Base-by-base conservation (phyloP, 1,139 yeast species). In the Diutina catenulata region DNA sequence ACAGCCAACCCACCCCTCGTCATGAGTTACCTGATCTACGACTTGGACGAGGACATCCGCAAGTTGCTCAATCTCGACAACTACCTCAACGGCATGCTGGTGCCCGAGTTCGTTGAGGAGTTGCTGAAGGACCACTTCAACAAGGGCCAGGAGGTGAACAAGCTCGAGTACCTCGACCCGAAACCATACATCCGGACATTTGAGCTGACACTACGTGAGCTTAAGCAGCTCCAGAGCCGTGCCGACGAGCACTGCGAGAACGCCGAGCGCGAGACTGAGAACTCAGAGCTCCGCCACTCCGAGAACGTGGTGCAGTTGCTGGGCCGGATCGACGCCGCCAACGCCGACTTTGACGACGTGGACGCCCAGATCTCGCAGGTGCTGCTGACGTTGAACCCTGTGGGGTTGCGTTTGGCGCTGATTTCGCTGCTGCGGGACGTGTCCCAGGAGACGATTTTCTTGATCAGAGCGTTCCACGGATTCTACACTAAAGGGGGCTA, bases 111-210 rank as follows among this genome's bases (percentile, higher is more conserved):
- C 54, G 76, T 91, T 20, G 95, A 88, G 53, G 81, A 76, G 51
- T 64, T 91, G 47, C 76, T 93, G 44, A 76, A 77, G 49, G 87
- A 80, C 49, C 82, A 80, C 46, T 63, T 72, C 26, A 53, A 70
- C 33, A 70, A 65, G 49, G 71, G 70, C 13, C 70, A 75, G 6
- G 76, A 71, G 45, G 77, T 73, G 37, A 69, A 70, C 47, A 64
- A 70, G 39, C 54, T 70, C 29, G 73, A 71, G 39, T 71, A 71
- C 52, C 56, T 81, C 40, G 96, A 91, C 53, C 96, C 98, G 2
- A 87, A 84, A 48, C 98, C 98, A 2, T 88, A 84, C 53, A 91
- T 91, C 39, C 72, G 95, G 49, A 84, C 95, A 0, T 88, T 91
- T 56, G 97, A 88, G 56, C 76, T 91, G 2, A 86, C 93, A 1